A percentile compares a stretch with the other conserved stretches of the same genome.
Evolutionary conservation across 305 asterid species (phyloP).

Genomic region (Solanum hybrid): DNA sequence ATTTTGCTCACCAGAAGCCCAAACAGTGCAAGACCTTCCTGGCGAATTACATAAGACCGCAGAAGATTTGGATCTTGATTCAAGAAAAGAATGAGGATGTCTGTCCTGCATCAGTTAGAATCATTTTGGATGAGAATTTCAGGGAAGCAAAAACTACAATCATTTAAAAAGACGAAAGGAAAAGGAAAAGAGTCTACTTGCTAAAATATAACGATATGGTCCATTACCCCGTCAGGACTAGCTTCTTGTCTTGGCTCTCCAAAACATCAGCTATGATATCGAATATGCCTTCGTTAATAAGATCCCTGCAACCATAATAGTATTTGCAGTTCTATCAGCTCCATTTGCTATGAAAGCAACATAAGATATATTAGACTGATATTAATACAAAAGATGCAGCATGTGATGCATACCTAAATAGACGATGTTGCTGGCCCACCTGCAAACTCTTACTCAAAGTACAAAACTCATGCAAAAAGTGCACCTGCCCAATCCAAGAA

Average conservation of each 20-base stretch:
- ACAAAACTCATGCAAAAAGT: constrained; percentile 89
- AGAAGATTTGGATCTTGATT: constrained; percentile 77
- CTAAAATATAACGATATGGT: constrained; percentile 10
- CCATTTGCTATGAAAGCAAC: background rate
- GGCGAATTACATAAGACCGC: constrained; percentile 66
- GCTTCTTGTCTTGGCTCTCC: constrained; percentile 77
- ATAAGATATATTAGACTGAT: background rate
- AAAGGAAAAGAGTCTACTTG: background rate
- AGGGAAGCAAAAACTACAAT: background rate
- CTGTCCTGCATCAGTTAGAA: constrained; percentile 82
- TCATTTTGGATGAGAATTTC: constrained; percentile 13
- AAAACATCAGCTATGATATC: constrained; percentile 69
- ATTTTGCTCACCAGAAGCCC: constrained; percentile 70
- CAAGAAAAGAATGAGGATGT: constrained; percentile 73
- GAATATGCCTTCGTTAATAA: constrained; percentile 81
- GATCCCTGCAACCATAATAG: constrained; percentile 54
- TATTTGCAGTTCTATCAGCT: background rate
- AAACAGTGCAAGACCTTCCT: constrained; percentile 66
- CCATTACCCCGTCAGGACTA: constrained; percentile 87
- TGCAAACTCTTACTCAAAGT: constrained; percentile 90
- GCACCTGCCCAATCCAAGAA: background rate
- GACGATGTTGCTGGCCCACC: constrained; percentile 81
- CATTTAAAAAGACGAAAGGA: background rate
- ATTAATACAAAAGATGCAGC: background rate
- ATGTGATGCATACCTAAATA: constrained; percentile 52